Evolutionary conservation across 1,284 basidiomycete species (phyloP), one percentile per base, ranked within the genome.

Genomic region (Sanguinoderma infundibulare): DNA sequence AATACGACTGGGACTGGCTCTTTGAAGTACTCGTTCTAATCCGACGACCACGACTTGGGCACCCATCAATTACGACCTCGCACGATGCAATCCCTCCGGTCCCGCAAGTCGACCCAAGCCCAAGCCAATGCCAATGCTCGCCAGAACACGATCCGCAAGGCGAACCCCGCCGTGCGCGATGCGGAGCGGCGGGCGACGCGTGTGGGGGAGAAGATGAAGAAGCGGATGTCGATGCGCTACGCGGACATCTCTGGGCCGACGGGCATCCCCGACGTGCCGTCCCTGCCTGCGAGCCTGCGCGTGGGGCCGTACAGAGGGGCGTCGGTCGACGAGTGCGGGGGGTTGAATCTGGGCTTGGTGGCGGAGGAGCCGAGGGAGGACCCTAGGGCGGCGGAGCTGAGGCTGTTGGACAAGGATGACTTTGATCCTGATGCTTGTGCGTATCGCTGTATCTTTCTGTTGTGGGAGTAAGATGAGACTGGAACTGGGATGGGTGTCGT

Each of bases 151-250:
- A 65, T 62, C 5, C 57, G 62, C 20, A 36, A 52, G 6, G 53
- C 62, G 60, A 67, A 67, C 42, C 66, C 63, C 14, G 56, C 65
- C 20, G 56, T 53, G 5, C 58, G 64, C 26, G 64, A 67, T 57
- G 56, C 54, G 14, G 77, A 75, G 2, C 81, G 84, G 69, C 92
- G 90, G 74, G 89, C 90, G 10, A 74, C 73, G 60, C 84, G 88
- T 59, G 90, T 96, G 59, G 93, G 94, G 74, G 95, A 96, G 83
- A 94, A 92, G 80, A 94, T 96, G 77, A 94, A 94, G 84, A 93
- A 94, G 77, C 90, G 95, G 66, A 89, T 96, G 87, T 95, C 93
- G 17, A 92, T 90, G 84, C 87, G 94, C 73, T 96, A 94, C 83
- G 90, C 91, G 52, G 91, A 92, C 66, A 90, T 92, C 62, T 89